Evolutionary conservation across 73 alveolate genomes (phyloP).

Genomic region (Paramecium biaurelia): DNA sequence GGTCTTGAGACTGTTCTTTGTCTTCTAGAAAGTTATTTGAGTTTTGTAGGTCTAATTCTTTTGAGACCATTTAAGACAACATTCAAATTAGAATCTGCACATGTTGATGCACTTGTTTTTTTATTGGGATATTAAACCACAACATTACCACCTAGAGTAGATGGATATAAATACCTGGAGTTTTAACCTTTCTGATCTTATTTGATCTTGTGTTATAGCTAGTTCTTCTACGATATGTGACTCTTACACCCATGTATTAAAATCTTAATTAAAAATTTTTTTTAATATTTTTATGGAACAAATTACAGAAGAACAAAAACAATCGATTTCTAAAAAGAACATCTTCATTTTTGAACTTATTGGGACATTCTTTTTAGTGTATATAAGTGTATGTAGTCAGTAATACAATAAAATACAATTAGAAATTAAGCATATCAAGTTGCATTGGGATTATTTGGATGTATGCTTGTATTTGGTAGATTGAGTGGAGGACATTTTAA

Average conservation of each 20-base stretch:
- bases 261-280: constrained; percentile 14
- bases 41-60: constrained; percentile 64
- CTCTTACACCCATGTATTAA: constrained; percentile 65
- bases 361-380: constrained; percentile 32
- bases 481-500: constrained; percentile 46
- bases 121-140: constrained; percentile 71
- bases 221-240: constrained; percentile 63
- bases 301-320: constrained; percentile 23
- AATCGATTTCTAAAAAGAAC: constrained; percentile 3
- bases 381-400: neutral
- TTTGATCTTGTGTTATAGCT: constrained; percentile 66
- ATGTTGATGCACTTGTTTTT: constrained; percentile 59
- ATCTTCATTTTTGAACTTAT: constrained; percentile 17
- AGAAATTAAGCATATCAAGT: neutral
- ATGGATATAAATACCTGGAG: constrained; percentile 69
- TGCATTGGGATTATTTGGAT: neutral
- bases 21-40: constrained; percentile 66
- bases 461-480: constrained; percentile 33
- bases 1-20: constrained; percentile 79
- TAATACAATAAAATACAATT: neutral
- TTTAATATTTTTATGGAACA: constrained; percentile 32
- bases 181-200: constrained; percentile 64
- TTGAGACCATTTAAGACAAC: constrained; percentile 69
- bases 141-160: constrained; percentile 54
- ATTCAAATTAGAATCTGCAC: constrained; percentile 58